These are phyloP conservation scores for Fusarium newnesense DNA, from an alignment of 2,329 filamentous ascomycete species.

Conservation along the genomic window DNA sequence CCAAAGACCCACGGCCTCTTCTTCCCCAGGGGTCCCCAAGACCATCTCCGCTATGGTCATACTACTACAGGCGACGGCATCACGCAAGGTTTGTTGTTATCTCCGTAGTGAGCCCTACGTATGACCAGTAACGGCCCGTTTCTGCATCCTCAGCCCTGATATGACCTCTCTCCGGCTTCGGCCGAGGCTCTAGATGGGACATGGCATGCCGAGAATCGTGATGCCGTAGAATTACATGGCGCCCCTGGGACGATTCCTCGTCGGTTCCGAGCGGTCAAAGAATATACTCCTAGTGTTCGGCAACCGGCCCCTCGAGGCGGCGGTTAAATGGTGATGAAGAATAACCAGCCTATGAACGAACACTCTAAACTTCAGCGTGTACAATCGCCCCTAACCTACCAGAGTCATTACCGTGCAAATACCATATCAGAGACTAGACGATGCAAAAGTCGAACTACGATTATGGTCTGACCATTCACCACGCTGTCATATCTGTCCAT, in stretches of 20 bases:
- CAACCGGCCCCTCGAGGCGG: not conserved
- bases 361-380: not conserved
- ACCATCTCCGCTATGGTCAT: constrained; percentile 31
- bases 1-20: constrained; percentile 4
- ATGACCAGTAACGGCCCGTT: constrained; percentile 23
- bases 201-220: not conserved
- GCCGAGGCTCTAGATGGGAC: not conserved
- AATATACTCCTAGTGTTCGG: constrained; percentile 6
- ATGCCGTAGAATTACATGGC: not conserved
- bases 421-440: not conserved
- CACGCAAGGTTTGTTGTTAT: constrained; percentile 24
- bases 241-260: constrained; percentile 3
- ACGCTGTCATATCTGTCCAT: not conserved
- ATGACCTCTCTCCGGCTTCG: not conserved
- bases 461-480: constrained; percentile 19
- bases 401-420: not conserved
- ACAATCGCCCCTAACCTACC: not conserved
- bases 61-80: constrained; percentile 12
- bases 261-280: constrained; percentile 15
- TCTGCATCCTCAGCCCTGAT: not conserved
- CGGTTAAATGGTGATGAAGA: constrained; percentile 8
- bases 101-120: not conserved
- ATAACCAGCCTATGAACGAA: constrained; percentile 8
- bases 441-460: constrained; percentile 12
- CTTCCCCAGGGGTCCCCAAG: constrained; percentile 22